Base-by-base conservation (phyloP, 495 filamentous ascomycete species). In the Trichoderma orchidacearum region DNA sequence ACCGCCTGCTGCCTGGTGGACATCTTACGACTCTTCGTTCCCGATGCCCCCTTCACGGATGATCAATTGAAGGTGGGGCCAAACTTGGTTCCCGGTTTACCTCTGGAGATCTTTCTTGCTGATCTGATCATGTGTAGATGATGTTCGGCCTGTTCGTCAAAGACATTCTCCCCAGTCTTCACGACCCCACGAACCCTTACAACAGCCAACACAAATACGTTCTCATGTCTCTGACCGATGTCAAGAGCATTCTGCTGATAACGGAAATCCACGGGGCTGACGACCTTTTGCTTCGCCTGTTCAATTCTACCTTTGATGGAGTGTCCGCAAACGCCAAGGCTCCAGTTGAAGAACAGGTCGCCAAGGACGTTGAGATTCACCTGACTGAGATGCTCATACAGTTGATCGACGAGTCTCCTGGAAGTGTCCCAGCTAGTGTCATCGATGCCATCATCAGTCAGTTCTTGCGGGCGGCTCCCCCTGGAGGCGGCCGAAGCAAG, bases 381-480 rank as follows among this genome's bases (percentile, higher is more conserved):
- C 91, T 97, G 89, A 93, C 85, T 5, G 80, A 84, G 41, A 78
- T 97, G 25, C 76, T 99, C 17, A 82, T 85, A 3, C 86, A 83
- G 3, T 75, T 99, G 38, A 84, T 97, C 23, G 94, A 97, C 60
- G 93, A 99, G 68, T 84, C 85, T 34, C 72, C 78, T 15, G 53
- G 53, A 13, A 82, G 79, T n/a, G 75, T 99, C 2, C 87, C 94
- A 0, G 70, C 82, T 0, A 83, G 89, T 57, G 88, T 93, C 1
- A 79, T 96, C n/a, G 92, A 99, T 64, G 83, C 91, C 12, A 90
- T 99, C 58, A 84, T 97, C 59, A 90, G 90, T 3, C 93, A 99
- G 67, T 99, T 99, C 64, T 74, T 97, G 45, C 82, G 93, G 58
- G 89, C 89, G 2, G 89, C 89, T 56, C 87, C 84, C 51, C 74